These are phyloP conservation scores for Boletus sp. DNA, from an alignment of 768 basidiomycete genomes.

Conservation along the genomic window DNA sequence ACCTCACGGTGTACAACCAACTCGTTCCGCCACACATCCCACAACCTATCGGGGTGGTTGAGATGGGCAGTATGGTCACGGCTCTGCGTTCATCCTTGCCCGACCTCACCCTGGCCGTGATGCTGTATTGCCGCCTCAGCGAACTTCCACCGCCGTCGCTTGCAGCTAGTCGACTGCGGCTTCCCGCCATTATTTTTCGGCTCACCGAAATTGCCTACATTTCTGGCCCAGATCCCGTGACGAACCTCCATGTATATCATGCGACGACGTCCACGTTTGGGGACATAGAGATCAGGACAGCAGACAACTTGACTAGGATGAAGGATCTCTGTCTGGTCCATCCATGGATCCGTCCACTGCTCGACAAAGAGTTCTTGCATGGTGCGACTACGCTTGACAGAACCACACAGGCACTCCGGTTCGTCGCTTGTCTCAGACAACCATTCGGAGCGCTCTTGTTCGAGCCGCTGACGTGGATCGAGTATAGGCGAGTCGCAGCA, in stretches of 20 bases:
- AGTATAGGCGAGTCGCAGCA: slow-evolving; percentile 15
- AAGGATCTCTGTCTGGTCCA: slow-evolving; percentile 3
- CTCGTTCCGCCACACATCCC: not conserved
- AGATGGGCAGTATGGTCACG: not conserved
- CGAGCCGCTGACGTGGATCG: not conserved
- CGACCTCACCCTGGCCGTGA: not conserved
- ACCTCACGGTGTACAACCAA: slow-evolving; percentile 1
- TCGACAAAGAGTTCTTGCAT: not conserved
- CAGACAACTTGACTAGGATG: not conserved
- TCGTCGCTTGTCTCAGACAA: not conserved
- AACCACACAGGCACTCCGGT: not conserved
- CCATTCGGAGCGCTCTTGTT: slow-evolving; percentile 10
- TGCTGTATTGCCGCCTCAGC: not conserved
- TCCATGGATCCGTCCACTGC: slow-evolving; percentile 10
- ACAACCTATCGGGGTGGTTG: not conserved
- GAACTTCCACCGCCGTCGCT: not conserved
- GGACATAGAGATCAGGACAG: slow-evolving; percentile 3
- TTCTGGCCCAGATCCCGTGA: too few relatives aligned
- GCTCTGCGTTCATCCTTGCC: not conserved
- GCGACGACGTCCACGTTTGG: not conserved
- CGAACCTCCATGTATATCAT: not conserved
- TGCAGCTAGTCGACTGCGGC: not conserved
- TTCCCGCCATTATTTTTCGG: slow-evolving; percentile 4
- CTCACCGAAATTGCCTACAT: not conserved
- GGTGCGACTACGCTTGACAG: not conserved